Base-by-base conservation (phyloP, 805 yeast species). In the Pichia cabralensis region DNA sequence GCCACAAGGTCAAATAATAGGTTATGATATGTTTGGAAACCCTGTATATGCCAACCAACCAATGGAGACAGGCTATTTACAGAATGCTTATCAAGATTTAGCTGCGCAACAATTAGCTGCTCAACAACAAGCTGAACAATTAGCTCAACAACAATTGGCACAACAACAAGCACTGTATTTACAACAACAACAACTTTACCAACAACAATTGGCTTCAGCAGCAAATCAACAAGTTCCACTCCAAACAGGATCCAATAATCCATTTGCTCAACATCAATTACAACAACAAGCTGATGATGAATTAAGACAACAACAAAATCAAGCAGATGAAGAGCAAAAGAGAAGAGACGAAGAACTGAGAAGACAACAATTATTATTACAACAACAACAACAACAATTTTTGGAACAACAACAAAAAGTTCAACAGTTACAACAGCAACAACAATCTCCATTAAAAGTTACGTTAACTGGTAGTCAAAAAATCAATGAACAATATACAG, bases 21-120 rank as follows among this genome's bases (percentile, higher is more conserved):
- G 64, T 38, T 63, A 64, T 41, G 83, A 78, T 52, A 62, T 75
- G 69, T 76, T 72, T 58, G 84, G 83, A 25, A 75, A 76, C 51
- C 82, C 83, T 4, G 65, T 74, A 22, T 74, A 71, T 35, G 65
- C 56, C 30, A 63, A 60, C 42, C 64, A 62, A 41, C 62, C 76
- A 22, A 63, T 74, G 65, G 55, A 56, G 21, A 74, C 81, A 4
- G 80, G 80, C 0, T 62, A 61, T 38, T 58, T 70, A 35, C 74
- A 66, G 44, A 62, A 64, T 39, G 69, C 69, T 1, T 63, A 65
- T 41, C 54, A 51, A 38, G 50, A 52, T 28, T 34, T 43, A 32
- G 46, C 53, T 12, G 38, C 46, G 10, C 42, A 42, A 30, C 44
- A 45, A 29, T 42, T 39, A 27, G 38, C 33, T n/a, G 46, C 41